Evolutionary conservation across 1,284 basidiomycete genomes (phyloP), one percentile per base, ranked within the genome.

Genomic region (Malassezia globosa): DNA sequence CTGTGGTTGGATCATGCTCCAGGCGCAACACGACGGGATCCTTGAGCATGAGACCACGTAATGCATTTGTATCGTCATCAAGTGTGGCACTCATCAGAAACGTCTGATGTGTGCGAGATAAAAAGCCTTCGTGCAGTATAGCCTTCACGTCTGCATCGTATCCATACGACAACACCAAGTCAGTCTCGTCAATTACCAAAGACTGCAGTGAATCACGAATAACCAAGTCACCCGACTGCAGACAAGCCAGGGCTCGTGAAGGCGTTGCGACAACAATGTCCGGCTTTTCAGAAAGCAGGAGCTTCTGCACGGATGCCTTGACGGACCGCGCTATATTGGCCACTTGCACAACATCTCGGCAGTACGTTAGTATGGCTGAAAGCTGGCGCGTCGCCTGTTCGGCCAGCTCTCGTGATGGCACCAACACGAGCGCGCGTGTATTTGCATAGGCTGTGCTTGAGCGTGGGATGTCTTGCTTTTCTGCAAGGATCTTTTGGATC

Each of bases 31-130:
- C 50, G 5, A 90, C 88, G 4, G 90, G 89, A 73, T 83, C 87
- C 36, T 87, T 78, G 22, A 97, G 75, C 3, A 85, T 79, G 25
- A 96, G 77, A 4, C 87, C 87, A 72, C 94, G 92, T 48, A 99
- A 76, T 55, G 81, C 78, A 64, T 89, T 84, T 4, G 97, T 87
- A 63, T 97, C 94, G 60, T 89, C 85, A 16, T 88, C 90, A 81
- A 99, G 84, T 0, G 94, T 99, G 3, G 94, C 94, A 68, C 85
- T 89, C 88, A 97, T 95, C 40, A 97, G 76, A 72, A 92, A 92
- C 7, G 85, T 87, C 72, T 97, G 94, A 63, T 85, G 87, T 37
- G 92, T 79, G 63, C 83, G 85, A 11, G 92, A 89, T 5, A 97
- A 77, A 27, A 56, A 63, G 43, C 55, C 56, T 18, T 83, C 84